Evolutionary conservation across 441 rosid genomes (phyloP).

Genomic region (Bocquillonia castaneifolia): DNA sequence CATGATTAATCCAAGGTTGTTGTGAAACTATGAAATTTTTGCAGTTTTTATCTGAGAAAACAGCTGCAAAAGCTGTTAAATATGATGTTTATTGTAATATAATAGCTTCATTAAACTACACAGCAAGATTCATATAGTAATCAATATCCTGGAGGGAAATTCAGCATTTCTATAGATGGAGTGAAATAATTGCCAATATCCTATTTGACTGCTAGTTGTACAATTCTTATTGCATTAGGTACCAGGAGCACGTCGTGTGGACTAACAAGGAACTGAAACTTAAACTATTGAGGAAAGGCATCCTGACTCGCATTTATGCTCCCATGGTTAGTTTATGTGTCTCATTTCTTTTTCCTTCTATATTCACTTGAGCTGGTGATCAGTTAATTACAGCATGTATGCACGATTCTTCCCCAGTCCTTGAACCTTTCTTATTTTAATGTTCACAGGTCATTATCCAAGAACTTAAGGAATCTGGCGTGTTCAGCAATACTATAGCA

Average conservation of each 20-base stretch:
- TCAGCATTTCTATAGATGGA: neutral
- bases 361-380: neutral
- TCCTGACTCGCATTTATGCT: slow-evolving; percentile 64
- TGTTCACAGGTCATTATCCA: slow-evolving; percentile 58
- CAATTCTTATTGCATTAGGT: slow-evolving; percentile 43
- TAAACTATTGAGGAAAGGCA: slow-evolving; percentile 71
- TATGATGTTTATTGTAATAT: neutral
- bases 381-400: neutral
- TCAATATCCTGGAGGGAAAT: neutral
- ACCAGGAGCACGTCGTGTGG: slow-evolving; percentile 74
- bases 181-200: neutral
- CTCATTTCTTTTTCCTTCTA: neutral
- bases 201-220: neutral
- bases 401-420: neutral
- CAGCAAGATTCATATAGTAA: neutral
- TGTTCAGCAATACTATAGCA: slow-evolving; percentile 51
- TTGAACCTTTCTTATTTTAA: neutral
- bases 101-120: too few species aligned
- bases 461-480: slow-evolving; percentile 72
- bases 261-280: slow-evolving; percentile 47
- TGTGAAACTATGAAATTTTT: neutral
- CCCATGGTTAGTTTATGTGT: slow-evolving; percentile 60
- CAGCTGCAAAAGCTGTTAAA: neutral
- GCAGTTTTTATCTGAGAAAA: neutral
- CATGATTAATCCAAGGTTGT: neutral